Conservation (phyloP, 768 basidiomycete genomes). For the Lactarius tabidus region DNA sequence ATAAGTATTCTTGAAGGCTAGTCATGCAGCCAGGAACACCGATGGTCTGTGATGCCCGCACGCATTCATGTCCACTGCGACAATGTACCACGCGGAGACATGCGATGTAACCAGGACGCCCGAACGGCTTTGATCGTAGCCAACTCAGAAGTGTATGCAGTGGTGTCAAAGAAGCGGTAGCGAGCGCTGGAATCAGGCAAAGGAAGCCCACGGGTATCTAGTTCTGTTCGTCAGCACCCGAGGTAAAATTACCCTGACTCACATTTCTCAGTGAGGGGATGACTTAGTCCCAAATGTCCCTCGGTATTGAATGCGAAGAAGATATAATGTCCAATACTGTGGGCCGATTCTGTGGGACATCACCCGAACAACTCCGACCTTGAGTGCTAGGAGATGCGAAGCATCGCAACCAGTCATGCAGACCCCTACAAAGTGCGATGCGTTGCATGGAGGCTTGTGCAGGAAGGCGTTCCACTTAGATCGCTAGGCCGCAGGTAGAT, state of each 20-base stretch:
- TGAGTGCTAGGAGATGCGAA: too few relatives aligned
- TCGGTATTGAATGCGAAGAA: too few relatives aligned
- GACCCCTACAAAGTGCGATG: too few relatives aligned
- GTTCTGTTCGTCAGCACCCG: neutral
- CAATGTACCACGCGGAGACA: neutral
- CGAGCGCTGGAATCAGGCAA: neutral
- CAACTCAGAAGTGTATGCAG: neutral
- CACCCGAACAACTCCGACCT: too few relatives aligned
- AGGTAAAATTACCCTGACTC: neutral
- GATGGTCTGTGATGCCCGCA: neutral
- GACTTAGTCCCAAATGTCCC: too few relatives aligned
- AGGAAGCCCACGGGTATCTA: neutral
- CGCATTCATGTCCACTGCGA: neutral
- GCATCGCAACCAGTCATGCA: too few relatives aligned
- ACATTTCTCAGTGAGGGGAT: neutral
- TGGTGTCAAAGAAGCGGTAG: neutral
- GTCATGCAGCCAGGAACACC: neutral
- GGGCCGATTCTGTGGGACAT: too few relatives aligned
- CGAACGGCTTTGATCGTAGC: neutral
- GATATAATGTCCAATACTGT: neutral
- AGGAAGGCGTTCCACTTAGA: too few relatives aligned
- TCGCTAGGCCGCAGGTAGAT: too few relatives aligned
- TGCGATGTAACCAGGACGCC: neutral
- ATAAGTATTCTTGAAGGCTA: neutral
- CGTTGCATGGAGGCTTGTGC: too few relatives aligned